Evolutionary conservation across 306 rosid genomes (phyloP).

Genomic region (Elaeagnus macrophylla): DNA sequence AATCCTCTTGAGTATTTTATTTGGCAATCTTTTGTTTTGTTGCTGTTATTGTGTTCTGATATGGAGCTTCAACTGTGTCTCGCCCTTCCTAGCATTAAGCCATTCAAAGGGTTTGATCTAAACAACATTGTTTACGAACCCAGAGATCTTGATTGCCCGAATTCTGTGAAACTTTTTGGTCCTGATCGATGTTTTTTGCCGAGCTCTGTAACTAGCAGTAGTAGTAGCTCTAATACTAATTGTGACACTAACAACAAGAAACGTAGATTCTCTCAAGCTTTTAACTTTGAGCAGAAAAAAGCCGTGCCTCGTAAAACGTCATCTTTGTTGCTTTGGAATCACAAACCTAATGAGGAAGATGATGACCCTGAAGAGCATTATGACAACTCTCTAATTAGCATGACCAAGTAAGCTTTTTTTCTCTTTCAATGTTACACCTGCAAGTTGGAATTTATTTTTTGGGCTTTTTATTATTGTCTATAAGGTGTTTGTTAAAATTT

Average conservation of each 20-base stretch:
- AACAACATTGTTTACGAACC: conserved; percentile 11
- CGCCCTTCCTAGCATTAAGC: conserved; percentile 34
- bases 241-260: conserved; percentile 15
- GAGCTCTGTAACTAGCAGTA: too few relatives aligned
- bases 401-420: conserved; percentile 15
- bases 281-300: neutral
- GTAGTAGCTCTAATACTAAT: neutral
- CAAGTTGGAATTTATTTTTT: too few relatives aligned
- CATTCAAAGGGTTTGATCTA: conserved; percentile 18
- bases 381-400: neutral
- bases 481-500: too few relatives aligned
- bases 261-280: conserved; percentile 32
- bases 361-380: conserved; percentile 14
- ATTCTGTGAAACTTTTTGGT: neutral
- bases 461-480: too few relatives aligned
- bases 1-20: conserved; percentile 1
- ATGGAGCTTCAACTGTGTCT: conserved; percentile 82
- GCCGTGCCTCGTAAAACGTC: conserved; percentile 37
- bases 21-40: conserved; percentile 1
- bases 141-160: neutral
- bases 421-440: neutral
- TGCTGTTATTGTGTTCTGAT: conserved; percentile 8
- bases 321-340: conserved; percentile 50
- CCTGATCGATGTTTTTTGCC: neutral
- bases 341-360: conserved; percentile 25